These are phyloP conservation scores for Aphanomyces invadans DNA, from an alignment of 352 stramenopile species.

Conservation along the genomic window DNA sequence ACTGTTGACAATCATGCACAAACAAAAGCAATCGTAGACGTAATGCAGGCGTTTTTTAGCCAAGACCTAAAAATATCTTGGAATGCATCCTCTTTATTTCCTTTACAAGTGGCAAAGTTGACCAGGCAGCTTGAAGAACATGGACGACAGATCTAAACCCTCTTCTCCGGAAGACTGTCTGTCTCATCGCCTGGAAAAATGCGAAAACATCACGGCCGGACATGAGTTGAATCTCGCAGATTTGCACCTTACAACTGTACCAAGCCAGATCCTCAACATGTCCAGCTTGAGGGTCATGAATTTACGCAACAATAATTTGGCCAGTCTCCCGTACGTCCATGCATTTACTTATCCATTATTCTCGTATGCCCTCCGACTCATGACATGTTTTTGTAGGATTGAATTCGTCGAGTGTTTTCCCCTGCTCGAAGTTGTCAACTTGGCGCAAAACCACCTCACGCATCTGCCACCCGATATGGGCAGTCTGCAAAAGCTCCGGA, in stretches of 20 bases:
- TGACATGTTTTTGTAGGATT: constrained; percentile 10
- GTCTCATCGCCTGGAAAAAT: background rate
- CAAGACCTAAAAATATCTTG: background rate
- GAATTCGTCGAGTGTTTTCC: constrained; percentile 20
- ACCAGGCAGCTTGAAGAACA: too few relatives aligned
- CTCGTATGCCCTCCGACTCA: background rate
- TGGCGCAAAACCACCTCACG: constrained; percentile 17
- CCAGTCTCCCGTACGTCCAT: constrained; percentile 8
- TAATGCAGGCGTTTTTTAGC: background rate
- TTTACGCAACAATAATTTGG: constrained; percentile 13
- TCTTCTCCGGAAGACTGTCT: background rate
- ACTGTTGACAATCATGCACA: background rate
- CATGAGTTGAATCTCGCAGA: constrained; percentile 21
- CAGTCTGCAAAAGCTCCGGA: constrained; percentile 8
- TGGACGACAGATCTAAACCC: background rate
- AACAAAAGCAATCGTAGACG: background rate
- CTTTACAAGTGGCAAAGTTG: too few relatives aligned
- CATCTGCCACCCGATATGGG: constrained; percentile 17
- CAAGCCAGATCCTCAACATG: background rate
- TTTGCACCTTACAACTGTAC: background rate
- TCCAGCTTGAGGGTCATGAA: constrained; percentile 14
- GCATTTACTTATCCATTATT: background rate
- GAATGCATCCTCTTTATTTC: background rate
- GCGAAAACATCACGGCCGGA: constrained; percentile 7
- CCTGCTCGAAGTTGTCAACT: constrained; percentile 8